Evolutionary conservation across 345 rosid species (phyloP).

Genomic region (Sonneratia alba): DNA sequence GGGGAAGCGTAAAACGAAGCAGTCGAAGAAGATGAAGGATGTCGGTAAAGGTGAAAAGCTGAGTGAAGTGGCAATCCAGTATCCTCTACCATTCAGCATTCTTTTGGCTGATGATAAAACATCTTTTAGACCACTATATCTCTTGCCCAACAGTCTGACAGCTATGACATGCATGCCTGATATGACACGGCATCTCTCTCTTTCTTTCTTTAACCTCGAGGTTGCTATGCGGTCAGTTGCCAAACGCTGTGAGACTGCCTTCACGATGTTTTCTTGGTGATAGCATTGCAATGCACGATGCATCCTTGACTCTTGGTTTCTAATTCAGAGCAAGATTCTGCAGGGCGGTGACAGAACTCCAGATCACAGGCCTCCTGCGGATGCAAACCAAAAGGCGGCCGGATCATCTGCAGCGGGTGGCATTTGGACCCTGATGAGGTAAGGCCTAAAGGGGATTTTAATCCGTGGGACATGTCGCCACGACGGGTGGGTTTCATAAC

Average conservation of each 20-base stretch:
- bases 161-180: not conserved
- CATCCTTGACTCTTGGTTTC: not conserved
- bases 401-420: conserved; percentile 79
- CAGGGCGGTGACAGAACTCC: conserved; percentile 79
- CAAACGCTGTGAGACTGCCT: not conserved
- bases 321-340: conserved; percentile 67
- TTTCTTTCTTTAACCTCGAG: not conserved
- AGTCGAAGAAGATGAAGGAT: conserved; percentile 56
- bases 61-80: conserved; percentile 65
- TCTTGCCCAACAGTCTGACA: not conserved
- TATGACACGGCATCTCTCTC: not conserved
- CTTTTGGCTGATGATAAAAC: not conserved
- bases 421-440: conserved; percentile 46
- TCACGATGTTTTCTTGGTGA: not conserved
- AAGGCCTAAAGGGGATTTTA: not conserved
- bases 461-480: not conserved
- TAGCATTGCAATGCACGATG: not conserved
- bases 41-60: conserved; percentile 35
- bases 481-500: too few species aligned
- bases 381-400: conserved; percentile 85
- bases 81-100: conserved; percentile 36
- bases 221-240: not conserved
- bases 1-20: conserved; percentile 43
- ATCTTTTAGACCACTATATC: conserved; percentile 4
- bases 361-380: conserved; percentile 77